A percentile compares a stretch with the other conserved stretches of the same genome.
phyloP scores from a whole-genome alignment of 2,329 filamentous ascomycete species.

The Boeremia exigua region DNA sequence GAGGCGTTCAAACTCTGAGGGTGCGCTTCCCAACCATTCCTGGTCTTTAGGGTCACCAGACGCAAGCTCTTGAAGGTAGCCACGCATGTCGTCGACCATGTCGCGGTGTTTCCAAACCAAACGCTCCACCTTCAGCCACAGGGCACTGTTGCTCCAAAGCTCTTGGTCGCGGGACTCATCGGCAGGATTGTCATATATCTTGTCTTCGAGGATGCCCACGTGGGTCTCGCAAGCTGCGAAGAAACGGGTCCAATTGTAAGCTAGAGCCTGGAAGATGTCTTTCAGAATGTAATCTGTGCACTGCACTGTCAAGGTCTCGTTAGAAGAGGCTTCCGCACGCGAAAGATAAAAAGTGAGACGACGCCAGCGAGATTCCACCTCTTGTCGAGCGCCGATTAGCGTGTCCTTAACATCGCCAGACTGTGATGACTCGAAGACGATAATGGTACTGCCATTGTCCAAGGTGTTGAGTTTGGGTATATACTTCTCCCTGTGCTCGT shows the following conservation, averaged over 20 bases:
- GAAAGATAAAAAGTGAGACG: slow-evolving; percentile 59
- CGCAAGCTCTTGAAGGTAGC: slow-evolving; percentile 51
- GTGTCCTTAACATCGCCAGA: slow-evolving; percentile 57
- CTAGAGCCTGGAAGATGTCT: slow-evolving; percentile 58
- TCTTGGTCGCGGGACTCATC: slow-evolving; percentile 60
- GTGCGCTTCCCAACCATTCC: slow-evolving; percentile 51
- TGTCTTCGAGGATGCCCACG: slow-evolving; percentile 53
- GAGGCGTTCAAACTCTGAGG: slow-evolving; percentile 55
- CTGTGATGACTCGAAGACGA: slow-evolving; percentile 60
- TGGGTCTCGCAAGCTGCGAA: slow-evolving; percentile 56
- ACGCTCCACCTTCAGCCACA: slow-evolving; percentile 61
- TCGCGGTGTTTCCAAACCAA: slow-evolving; percentile 59
- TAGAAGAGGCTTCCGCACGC: slow-evolving; percentile 30
- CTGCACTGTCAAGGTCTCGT: slow-evolving; percentile 53
- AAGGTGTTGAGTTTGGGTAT: slow-evolving; percentile 52
- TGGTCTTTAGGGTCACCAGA: slow-evolving; percentile 40
- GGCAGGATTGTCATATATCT: slow-evolving; percentile 60
- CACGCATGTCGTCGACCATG: slow-evolving; percentile 54
- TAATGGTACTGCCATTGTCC: slow-evolving; percentile 58
- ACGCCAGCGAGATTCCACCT: slow-evolving; percentile 61
- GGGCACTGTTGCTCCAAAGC: slow-evolving; percentile 58
- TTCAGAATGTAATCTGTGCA: slow-evolving; percentile 59
- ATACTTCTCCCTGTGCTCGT: slow-evolving; percentile 43
- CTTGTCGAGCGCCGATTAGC: slow-evolving; percentile 56
- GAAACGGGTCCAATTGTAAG: slow-evolving; percentile 55